Evolutionary conservation across 768 basidiomycete species (phyloP), one percentile per base, ranked within the genome.

Genomic region (Suillus variegatus): DNA sequence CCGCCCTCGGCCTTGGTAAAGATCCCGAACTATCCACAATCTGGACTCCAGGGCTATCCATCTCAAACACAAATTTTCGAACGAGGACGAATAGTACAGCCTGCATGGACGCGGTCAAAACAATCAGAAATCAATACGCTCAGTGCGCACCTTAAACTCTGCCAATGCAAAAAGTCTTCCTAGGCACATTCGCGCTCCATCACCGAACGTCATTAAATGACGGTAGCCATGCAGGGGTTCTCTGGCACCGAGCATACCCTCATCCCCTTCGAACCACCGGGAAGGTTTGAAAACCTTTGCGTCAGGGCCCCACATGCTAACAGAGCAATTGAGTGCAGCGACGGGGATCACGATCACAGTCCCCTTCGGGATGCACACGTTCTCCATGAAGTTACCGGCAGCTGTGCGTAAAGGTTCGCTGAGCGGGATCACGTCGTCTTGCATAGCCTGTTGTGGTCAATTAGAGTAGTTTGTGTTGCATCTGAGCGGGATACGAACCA

Each of bases 151-250:
- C 78, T 82, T 83, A 66, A 81, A 73, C 65, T 81, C 77, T 0
- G 78, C 74, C 25, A 82, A 62, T 3, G 82, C 81, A 64, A 84
- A 84, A 16, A 70, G 71, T 43, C 77, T 79, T 18, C 84, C 84
- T 13, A 83, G 72, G 65, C 84, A 85, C n/a, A 73, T 76, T 41
- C 82, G 72, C 4, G 81, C 78, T 1, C 84, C 84, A 63, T 84
- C 83, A 2, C 76, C 68, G 65, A 84, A 84, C 0, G 80, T 81
- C 63, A 82, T 73, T 2, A 84, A 62, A 46, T 84, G 82, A 20
- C 74, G 71, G 41, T 79, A 75, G 2, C 80, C 78, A 44, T 77
- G 77, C 47, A 81, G 68, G 38, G 76, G 76, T 40, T 77, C 72
- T 36, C 68, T 65, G 41, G 67, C 66, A 18, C 4, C 9, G 3